Conservation (phyloP, 2,329 filamentous ascomycete species). For the Elsinoe ampelina region DNA sequence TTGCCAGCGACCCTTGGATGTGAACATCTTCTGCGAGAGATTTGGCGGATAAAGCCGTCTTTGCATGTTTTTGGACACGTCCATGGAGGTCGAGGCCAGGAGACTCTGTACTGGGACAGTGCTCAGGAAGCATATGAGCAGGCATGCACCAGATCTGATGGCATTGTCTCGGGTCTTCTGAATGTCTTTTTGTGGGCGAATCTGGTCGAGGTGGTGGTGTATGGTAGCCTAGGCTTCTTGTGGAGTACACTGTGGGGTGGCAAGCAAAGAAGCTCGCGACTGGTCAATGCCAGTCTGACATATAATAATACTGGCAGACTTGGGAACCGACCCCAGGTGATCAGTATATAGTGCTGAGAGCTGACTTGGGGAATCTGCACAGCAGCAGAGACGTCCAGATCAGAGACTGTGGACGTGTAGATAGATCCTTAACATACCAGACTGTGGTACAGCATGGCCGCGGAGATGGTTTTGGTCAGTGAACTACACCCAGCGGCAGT, state of each 20-base stretch:
- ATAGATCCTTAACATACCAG: no score
- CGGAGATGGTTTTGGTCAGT: neutral
- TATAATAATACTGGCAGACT: slow-evolving; percentile 40
- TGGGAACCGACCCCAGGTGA: slow-evolving; percentile 36
- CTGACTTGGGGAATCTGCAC: neutral
- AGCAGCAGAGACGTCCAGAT: neutral
- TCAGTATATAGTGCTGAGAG: slow-evolving; percentile 21
- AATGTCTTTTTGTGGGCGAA: slow-evolving; percentile 42
- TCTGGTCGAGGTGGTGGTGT: slow-evolving; percentile 41
- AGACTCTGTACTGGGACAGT: slow-evolving; percentile 65
- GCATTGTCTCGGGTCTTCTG: slow-evolving; percentile 30
- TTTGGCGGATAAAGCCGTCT: slow-evolving; percentile 63
- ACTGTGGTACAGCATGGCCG: no score
- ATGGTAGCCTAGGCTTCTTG: slow-evolving; percentile 46
- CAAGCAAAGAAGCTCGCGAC: slow-evolving; percentile 31
- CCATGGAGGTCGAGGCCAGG: slow-evolving; percentile 63
- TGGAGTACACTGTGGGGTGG: slow-evolving; percentile 53
- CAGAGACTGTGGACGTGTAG: no score
- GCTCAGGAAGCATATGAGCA: slow-evolving; percentile 62
- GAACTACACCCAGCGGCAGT: neutral
- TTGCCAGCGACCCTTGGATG: slow-evolving; percentile 53
- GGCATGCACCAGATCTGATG: slow-evolving; percentile 40
- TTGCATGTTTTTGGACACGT: slow-evolving; percentile 82
- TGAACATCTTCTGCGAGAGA: slow-evolving; percentile 51
- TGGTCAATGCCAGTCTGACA: slow-evolving; percentile 55